phyloP scores from a whole-genome alignment of 305 asterid species.

The Fraxinus velutina region DNA sequence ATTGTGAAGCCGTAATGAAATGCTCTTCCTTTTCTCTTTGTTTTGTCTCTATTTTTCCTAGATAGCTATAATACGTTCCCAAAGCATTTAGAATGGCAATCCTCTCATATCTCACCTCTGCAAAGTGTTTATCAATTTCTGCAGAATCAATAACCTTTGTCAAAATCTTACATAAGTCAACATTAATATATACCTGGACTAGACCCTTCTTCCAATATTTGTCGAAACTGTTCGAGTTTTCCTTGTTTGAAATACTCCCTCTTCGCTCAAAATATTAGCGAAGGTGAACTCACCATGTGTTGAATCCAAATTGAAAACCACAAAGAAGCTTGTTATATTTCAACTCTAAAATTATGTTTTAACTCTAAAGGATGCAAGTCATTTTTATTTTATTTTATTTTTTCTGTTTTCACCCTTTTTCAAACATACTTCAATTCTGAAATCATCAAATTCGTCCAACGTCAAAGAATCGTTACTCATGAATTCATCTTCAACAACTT shows the following conservation, averaged over 20 bases:
- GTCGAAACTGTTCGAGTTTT: conserved; percentile 75
- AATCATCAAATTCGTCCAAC: too few relatives aligned
- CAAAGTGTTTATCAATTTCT: conserved; percentile 96
- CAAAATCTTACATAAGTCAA: not conserved
- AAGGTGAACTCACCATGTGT: too few relatives aligned
- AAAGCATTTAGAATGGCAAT: conserved; percentile 89
- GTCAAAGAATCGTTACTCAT: too few relatives aligned
- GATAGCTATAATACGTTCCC: conserved; percentile 90
- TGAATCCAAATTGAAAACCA: too few relatives aligned
- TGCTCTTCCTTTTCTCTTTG: conserved; percentile 88
- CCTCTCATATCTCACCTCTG: conserved; percentile 91
- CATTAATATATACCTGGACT: conserved; percentile 65
- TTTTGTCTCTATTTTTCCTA: conserved; percentile 77
- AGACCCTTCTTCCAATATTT: conserved; percentile 94
- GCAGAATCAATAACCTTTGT: conserved; percentile 33
- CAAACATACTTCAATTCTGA: too few relatives aligned
- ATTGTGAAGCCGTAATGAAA: conserved; percentile 80
- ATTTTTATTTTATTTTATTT: too few relatives aligned
- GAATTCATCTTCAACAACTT: too few relatives aligned
- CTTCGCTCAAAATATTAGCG: conserved; percentile 51
- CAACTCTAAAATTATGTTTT: too few relatives aligned
- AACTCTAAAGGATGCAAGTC: too few relatives aligned
- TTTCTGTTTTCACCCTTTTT: too few relatives aligned
- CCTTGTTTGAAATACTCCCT: conserved; percentile 99
- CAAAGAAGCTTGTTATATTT: too few relatives aligned